Conservation (phyloP, 768 basidiomycete genomes). For the Lactifluus piperatus region DNA sequence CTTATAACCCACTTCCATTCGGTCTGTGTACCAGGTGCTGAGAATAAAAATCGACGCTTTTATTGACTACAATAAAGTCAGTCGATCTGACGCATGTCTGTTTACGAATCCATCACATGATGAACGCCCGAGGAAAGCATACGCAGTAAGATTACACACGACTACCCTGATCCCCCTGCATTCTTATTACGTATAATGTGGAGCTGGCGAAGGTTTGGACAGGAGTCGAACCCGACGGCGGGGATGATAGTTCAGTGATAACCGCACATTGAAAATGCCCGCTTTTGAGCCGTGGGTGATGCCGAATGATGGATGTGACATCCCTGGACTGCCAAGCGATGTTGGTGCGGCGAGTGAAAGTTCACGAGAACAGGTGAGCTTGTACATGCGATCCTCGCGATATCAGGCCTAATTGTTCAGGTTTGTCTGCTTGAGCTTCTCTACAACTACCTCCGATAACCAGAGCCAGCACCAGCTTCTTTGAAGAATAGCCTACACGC, state of each 20-base stretch:
- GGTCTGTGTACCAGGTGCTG: not conserved
- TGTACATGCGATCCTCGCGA: not conserved
- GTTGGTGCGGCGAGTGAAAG: not conserved
- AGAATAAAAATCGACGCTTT: not conserved
- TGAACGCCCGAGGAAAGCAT: not conserved
- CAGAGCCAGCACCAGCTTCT: not conserved
- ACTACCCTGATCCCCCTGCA: not conserved
- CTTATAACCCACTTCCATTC: constrained; percentile 34
- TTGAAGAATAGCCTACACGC: not conserved
- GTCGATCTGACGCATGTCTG: not conserved
- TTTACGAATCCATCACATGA: not conserved
- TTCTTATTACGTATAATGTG: not conserved
- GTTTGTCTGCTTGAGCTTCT: not conserved
- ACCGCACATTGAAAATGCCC: not conserved
- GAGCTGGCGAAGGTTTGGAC: not conserved
- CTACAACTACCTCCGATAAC: not conserved
- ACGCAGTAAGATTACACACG: not conserved
- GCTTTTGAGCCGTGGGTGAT: not conserved
- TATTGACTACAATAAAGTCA: not conserved
- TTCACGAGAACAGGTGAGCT: not conserved
- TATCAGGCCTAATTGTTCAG: not conserved
- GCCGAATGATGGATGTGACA: not conserved
- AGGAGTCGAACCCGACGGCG: not conserved
- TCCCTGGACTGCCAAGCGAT: not conserved
- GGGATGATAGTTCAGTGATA: not conserved